A percentile compares a stretch with the other conserved stretches of the same genome.
Conservation (phyloP, 345 rosid species). For the Limnanthes douglasii region DNA sequence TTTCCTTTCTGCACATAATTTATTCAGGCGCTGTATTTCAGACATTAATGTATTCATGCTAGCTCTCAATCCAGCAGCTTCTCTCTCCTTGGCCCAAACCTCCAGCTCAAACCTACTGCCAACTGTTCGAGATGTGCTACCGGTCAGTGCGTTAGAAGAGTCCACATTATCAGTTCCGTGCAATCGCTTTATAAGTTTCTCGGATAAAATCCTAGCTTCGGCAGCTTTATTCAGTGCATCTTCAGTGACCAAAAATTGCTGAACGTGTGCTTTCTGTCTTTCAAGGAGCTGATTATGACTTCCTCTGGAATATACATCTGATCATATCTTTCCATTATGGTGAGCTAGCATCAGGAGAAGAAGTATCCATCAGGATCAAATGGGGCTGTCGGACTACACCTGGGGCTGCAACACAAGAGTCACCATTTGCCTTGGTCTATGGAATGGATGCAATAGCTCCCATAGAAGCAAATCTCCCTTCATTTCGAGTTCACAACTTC, state of each 20-base stretch:
- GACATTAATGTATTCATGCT: constrained; percentile 67
- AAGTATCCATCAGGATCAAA: constrained; percentile 51
- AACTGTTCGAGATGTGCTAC: constrained; percentile 45
- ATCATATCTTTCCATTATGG: constrained; percentile 49
- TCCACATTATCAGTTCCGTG: constrained; percentile 42
- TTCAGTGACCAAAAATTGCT: constrained; percentile 86
- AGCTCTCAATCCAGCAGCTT: constrained; percentile 68
- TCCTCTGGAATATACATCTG: constrained; percentile 53
- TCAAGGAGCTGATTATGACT: constrained; percentile 76
- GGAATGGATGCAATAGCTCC: too few relatives aligned
- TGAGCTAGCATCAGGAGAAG: constrained; percentile 57
- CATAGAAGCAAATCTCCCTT: too few relatives aligned
- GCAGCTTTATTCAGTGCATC: constrained; percentile 75
- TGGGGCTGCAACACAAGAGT: too few relatives aligned
- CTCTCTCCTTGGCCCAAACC: constrained; percentile 89
- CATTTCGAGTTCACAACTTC: too few relatives aligned
- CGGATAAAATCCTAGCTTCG: constrained; percentile 64
- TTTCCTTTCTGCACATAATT: constrained; percentile 80
- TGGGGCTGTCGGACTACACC: too few relatives aligned
- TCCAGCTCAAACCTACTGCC: constrained; percentile 48
- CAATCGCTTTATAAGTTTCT: constrained; percentile 51
- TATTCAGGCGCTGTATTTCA: constrained; percentile 63
- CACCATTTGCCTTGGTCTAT: too few relatives aligned
- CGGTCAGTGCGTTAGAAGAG: constrained; percentile 35
- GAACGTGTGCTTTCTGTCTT: constrained; percentile 96